Percentiles rank a stretch among this genome's conserved stretches.
Evolutionary conservation across 164 flowering plant species (phyloP).

Genomic region (Santalum album): DNA sequence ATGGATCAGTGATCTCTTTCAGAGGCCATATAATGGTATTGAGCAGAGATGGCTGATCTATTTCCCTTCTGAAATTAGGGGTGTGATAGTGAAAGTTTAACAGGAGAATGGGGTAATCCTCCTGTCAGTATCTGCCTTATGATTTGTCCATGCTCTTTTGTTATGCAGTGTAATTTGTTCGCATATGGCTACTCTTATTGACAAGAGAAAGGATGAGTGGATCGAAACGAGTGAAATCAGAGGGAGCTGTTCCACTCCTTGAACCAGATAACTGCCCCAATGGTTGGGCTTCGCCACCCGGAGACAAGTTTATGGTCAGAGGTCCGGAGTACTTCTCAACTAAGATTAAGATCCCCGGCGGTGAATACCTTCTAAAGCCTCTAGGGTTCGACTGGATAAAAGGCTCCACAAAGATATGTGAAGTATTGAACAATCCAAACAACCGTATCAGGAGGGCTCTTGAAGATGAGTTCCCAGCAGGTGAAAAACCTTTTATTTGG

Average conservation of each 20-base stretch:
- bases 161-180: constrained; percentile 14
- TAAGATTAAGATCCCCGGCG: constrained; percentile 67
- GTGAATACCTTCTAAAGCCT: constrained; percentile 71
- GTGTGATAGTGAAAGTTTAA: too few species aligned
- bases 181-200: constrained; percentile 35
- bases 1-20: too few species aligned
- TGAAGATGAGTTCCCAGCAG: constrained; percentile 37
- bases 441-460: constrained; percentile 60
- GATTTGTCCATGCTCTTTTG: too few species aligned
- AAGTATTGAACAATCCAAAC: constrained; percentile 48
- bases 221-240: constrained; percentile 57
- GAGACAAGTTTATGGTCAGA: constrained; percentile 69
- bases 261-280: constrained; percentile 68
- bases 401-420: constrained; percentile 53
- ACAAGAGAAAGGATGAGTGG: constrained; percentile 39
- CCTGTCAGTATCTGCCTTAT: too few species aligned
- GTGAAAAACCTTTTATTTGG: constrained; percentile 68
- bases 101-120: too few species aligned
- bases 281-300: constrained; percentile 90
- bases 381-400: constrained; percentile 93
- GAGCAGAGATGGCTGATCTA: too few species aligned
- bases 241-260: constrained; percentile 65
- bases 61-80: too few species aligned
- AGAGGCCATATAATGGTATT: too few species aligned
- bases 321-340: constrained; percentile 75